These are phyloP conservation scores for Ottelia alismoides DNA, from an alignment of 106 monocot species.

Conservation along the genomic window DNA sequence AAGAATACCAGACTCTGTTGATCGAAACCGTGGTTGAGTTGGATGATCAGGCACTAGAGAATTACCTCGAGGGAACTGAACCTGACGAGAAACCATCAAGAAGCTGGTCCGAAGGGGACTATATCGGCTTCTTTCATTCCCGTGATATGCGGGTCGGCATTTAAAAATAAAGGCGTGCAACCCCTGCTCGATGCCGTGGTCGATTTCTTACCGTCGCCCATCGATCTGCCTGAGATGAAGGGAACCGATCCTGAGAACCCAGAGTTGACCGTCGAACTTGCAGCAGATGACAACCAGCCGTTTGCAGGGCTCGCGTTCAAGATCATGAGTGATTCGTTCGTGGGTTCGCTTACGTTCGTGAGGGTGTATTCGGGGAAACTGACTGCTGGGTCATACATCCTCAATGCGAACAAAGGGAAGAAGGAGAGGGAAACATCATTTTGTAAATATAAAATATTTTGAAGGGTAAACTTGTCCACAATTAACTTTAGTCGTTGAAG, in stretches of 20 bases:
- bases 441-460: too few species aligned
- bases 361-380: constrained; percentile 78
- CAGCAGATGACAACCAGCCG: constrained; percentile 62
- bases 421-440: too few species aligned
- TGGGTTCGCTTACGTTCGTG: constrained; percentile 88
- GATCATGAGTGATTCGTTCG: constrained; percentile 96
- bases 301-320: constrained; percentile 95
- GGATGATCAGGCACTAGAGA: constrained; percentile 79
- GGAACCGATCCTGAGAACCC: constrained; percentile 76
- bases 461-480: too few species aligned
- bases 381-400: constrained; percentile 76
- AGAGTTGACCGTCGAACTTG: constrained; percentile 46
- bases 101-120: constrained; percentile 75
- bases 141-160: constrained; percentile 93
- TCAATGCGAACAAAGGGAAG: constrained; percentile 92
- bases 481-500: too few species aligned
- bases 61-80: constrained; percentile 84
- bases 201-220: constrained; percentile 87
- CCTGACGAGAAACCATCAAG: constrained; percentile 75
- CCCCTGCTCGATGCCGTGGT: constrained; percentile 92
- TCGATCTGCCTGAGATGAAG: constrained; percentile 88
- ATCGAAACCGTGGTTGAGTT: constrained; percentile 79
- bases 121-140: constrained; percentile 64
- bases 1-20: constrained; percentile 67
- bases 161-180: constrained; percentile 98